Evolutionary conservation across 768 basidiomycete genomes (phyloP).

Genomic region (Phanerochaete sordida): DNA sequence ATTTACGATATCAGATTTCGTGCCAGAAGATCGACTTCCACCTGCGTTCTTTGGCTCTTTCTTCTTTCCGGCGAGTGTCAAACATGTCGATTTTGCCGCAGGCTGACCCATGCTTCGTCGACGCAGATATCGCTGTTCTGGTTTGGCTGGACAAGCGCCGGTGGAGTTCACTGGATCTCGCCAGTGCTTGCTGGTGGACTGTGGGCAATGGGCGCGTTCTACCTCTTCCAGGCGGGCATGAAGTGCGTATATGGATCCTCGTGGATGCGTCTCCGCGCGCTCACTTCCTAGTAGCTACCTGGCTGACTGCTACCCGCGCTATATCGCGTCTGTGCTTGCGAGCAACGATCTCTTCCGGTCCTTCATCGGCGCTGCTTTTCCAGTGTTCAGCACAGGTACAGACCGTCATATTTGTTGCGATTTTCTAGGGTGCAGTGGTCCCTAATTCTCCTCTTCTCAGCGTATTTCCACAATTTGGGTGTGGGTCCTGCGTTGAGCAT

Average conservation of each 20-base stretch:
- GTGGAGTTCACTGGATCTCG: conserved; percentile 54
- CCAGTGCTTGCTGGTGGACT: conserved; percentile 33
- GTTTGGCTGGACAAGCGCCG: conserved; percentile 51
- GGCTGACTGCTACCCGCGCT: conserved; percentile 52
- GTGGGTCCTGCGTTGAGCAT: conserved; percentile 14
- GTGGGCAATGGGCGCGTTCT: conserved; percentile 49
- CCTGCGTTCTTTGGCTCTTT: conserved; percentile 36
- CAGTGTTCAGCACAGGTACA: conserved; percentile 48
- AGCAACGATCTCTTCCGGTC: conserved; percentile 60
- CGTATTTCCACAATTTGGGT: conserved; percentile 13
- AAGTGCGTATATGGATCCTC: neutral
- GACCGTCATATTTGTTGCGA: neutral
- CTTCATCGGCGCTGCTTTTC: conserved; percentile 55
- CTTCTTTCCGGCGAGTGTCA: neutral
- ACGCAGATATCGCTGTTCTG: conserved; percentile 32
- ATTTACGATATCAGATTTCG: neutral
- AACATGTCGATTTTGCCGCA: neutral
- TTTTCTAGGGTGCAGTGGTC: neutral
- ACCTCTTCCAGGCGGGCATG: conserved; percentile 36
- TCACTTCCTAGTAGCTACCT: conserved; percentile 36
- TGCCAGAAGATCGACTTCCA: conserved; percentile 36
- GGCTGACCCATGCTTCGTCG: conserved; percentile 22
- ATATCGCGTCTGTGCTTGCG: conserved; percentile 58
- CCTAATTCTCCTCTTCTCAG: neutral
- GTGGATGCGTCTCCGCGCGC: neutral